Percentiles rank a stretch among this genome's conserved stretches.
Evolutionary conservation across 176 grass and related monocot genomes (phyloP).

Genomic region (Oryza brachyantha): DNA sequence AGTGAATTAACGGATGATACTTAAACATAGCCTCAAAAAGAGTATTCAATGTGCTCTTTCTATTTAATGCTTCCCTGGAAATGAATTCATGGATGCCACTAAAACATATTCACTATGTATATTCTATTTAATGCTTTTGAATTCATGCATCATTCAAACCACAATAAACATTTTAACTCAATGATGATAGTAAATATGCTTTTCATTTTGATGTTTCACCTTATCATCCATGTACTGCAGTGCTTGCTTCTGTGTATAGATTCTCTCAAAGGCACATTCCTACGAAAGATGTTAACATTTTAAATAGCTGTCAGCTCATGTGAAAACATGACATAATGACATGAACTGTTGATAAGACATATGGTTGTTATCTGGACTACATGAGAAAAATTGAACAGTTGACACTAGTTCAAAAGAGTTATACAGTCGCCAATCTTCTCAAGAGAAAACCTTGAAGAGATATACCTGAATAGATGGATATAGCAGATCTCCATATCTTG

Average conservation of each 20-base stretch:
- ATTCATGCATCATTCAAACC: conserved; percentile 3
- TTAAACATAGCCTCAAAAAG: background rate
- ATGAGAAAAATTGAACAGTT: conserved; percentile 12
- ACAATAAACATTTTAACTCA: background rate
- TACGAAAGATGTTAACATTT: conserved; percentile 30
- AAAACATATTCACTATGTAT: background rate
- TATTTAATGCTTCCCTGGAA: background rate
- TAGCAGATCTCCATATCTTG: conserved; percentile 70
- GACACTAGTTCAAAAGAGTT: too few species aligned
- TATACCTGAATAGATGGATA: conserved; percentile 85
- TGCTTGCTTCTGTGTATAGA: conserved; percentile 86
- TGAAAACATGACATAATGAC: background rate
- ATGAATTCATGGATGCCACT: background rate
- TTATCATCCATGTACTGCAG: conserved; percentile 87
- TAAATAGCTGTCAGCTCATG: background rate
- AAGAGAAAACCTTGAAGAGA: background rate
- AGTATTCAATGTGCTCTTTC: background rate
- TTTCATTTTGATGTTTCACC: conserved; percentile 29
- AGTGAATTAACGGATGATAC: background rate
- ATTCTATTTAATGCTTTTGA: background rate
- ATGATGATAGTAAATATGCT: background rate
- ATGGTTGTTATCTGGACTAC: background rate
- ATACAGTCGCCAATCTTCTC: background rate
- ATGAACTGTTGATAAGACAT: background rate
- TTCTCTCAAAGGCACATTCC: conserved; percentile 95